Evolutionary conservation across 2,329 filamentous ascomycete genomes (phyloP).

Genomic region (Fusarium sp.): DNA sequence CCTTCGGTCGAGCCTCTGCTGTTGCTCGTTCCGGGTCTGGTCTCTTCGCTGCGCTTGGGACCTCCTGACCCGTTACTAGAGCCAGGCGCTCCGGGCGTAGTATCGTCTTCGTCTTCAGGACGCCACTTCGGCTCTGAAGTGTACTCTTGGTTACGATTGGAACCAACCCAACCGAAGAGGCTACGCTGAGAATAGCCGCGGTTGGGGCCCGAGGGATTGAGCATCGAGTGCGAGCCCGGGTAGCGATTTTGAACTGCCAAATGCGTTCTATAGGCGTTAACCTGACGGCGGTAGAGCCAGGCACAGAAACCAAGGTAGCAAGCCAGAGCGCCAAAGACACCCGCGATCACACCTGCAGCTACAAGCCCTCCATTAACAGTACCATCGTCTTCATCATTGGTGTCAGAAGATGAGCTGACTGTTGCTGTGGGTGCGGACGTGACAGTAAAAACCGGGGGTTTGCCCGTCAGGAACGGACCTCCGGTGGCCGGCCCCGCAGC

Average conservation of each 20-base stretch:
- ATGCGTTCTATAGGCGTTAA: conserved; percentile 76
- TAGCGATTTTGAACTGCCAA: conserved; percentile 73
- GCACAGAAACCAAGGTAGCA: conserved; percentile 77
- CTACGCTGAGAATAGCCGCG: conserved; percentile 39
- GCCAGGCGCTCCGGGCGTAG: conserved; percentile 36
- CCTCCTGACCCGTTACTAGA: conserved; percentile 42
- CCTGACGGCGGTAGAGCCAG: conserved; percentile 79
- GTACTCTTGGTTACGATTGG: conserved; percentile 39
- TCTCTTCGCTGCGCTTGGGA: conserved; percentile 44
- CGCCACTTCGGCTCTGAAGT: conserved; percentile 49
- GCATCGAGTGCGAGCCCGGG: conserved; percentile 56
- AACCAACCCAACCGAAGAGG: conserved; percentile 51
- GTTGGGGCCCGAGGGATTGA: conserved; percentile 39
- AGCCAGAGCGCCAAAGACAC: conserved; percentile 70
- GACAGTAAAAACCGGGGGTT: conserved; percentile 75
- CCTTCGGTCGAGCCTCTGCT: conserved; percentile 59
- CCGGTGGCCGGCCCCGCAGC: conserved; percentile 65
- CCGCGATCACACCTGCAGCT: conserved; percentile 69
- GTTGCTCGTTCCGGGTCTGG: conserved; percentile 44
- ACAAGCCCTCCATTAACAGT: conserved; percentile 56
- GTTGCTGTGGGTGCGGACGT: conserved; percentile 64
- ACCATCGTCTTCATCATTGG: background rate
- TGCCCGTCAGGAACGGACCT: conserved; percentile 78
- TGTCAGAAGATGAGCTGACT: conserved; percentile 35
- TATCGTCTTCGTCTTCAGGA: conserved; percentile 42